These are phyloP conservation scores for Plasmopara viticola DNA, from an alignment of 352 stramenopile genomes.

Conservation along the genomic window DNA sequence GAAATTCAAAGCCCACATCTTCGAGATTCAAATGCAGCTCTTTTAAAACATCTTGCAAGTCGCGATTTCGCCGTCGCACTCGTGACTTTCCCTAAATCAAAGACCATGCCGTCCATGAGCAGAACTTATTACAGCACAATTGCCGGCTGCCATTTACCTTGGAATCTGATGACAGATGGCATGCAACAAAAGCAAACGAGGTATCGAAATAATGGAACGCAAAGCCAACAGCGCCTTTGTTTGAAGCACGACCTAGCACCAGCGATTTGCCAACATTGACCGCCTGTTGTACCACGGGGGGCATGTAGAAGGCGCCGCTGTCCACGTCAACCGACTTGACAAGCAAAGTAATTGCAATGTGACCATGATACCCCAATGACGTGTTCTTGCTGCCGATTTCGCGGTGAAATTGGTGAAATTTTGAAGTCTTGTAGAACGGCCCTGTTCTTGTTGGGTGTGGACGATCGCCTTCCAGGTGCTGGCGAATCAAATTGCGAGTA, in stretches of 20 bases:
- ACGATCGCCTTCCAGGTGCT: slow-evolving; percentile 56
- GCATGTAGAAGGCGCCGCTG: slow-evolving; percentile 76
- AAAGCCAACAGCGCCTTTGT: slow-evolving; percentile 88
- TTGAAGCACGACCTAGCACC: slow-evolving; percentile 70
- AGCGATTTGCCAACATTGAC: slow-evolving; percentile 76
- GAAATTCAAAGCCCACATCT: slow-evolving; percentile 81
- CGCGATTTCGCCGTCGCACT: slow-evolving; percentile 64
- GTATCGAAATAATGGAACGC: slow-evolving; percentile 84
- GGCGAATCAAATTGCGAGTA: slow-evolving; percentile 46
- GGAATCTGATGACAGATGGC: slow-evolving; percentile 83
- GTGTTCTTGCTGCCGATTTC: slow-evolving; percentile 82
- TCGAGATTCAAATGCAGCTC: slow-evolving; percentile 75
- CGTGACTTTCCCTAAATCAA: slow-evolving; percentile 54
- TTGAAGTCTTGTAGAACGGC: slow-evolving; percentile 12
- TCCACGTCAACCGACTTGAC: slow-evolving; percentile 59
- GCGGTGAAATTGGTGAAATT: slow-evolving; percentile 55
- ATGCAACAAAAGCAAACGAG: slow-evolving; percentile 82
- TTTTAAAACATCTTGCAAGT: slow-evolving; percentile 66
- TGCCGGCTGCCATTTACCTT: slow-evolving; percentile 29
- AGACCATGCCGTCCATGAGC: neutral
- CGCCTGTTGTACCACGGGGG: slow-evolving; percentile 58
- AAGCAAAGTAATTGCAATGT: slow-evolving; percentile 85
- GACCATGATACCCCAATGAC: slow-evolving; percentile 77
- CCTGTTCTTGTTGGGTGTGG: slow-evolving; percentile 20
- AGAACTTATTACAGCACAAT: neutral